Base-by-base conservation (phyloP, 345 rosid genomes). In the Mangifera indica region DNA sequence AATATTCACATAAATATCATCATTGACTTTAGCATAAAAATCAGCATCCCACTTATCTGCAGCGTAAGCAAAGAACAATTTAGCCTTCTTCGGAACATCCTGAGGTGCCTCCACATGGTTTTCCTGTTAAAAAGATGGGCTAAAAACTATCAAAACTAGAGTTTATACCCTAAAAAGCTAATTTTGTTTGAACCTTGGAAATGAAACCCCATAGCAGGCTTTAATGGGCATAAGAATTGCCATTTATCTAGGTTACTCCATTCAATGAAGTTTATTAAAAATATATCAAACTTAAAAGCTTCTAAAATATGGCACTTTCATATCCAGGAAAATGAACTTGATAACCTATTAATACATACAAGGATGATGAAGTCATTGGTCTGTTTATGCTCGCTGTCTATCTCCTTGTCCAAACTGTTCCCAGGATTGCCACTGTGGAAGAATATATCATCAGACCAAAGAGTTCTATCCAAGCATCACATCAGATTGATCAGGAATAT, bases 11-110 rank as follows among this genome's bases (percentile, higher is more conserved):
- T 82, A 91, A 76, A 91, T 78, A 75, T 89, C 86, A 53, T 91
- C 97, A 66, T 84, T 91, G 81, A 87, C 89, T 85, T 91, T 89
- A 60, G 89, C 92, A 79, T 85, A 89, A 80, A 87, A 91, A 72
- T 91, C 94, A 7, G 97, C 93, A 81, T 89, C 87, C 94, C 97
- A 91, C 72, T 75, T 80, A 69, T 87, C 93, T 24, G 84, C 87
- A 72, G 97, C 93, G 60, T 78, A 70, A 55, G 85, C 79, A 75
- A 91, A 84, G 79, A 89, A 89, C 72, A 78, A 42, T 49, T 89
- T 89, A 7, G 82, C 78, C 79, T 91, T 91, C 77, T 82, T 80
- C 37, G 91, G 75, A 78, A 80, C 73, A 76, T 86, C 91, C 75
- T 83, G 81, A 0, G 81, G 75, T 74, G 94, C 82, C 76, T 91